Conservation (phyloP, 257 asterid species). For the Plectranthus barbatus region DNA sequence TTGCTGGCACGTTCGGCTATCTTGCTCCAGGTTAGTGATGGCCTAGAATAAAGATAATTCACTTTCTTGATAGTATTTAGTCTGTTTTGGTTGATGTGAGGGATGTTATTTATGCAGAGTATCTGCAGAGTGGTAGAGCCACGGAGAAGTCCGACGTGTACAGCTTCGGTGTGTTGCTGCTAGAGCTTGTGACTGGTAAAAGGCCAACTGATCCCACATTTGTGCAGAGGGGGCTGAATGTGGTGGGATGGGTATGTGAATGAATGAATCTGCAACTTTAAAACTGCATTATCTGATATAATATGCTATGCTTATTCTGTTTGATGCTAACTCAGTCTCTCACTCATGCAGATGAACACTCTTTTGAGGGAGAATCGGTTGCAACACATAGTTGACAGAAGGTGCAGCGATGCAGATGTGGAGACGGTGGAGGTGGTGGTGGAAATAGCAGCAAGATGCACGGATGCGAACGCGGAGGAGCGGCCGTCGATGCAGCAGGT, state of each 20-base stretch:
- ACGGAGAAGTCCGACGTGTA: conserved; percentile 86
- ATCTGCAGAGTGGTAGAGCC: conserved; percentile 93
- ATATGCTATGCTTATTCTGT: neutral
- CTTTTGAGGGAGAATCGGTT: conserved; percentile 54
- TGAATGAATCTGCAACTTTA: no score
- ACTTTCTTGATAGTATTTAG: no score
- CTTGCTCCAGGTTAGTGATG: conserved; percentile 93
- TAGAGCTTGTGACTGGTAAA: conserved; percentile 90
- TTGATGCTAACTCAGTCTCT: neutral
- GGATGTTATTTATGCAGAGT: conserved; percentile 38
- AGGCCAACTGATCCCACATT: conserved; percentile 90
- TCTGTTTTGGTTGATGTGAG: no score
- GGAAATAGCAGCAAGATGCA: conserved; percentile 84
- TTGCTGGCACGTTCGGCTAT: conserved; percentile 96
- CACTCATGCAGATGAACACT: conserved; percentile 55
- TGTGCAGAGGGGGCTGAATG: conserved; percentile 68
- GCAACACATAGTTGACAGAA: conserved; percentile 59
- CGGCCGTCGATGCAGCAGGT: conserved; percentile 91
- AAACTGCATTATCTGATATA: neutral
- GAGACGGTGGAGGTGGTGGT: conserved; percentile 81
- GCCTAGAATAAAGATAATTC: no score
- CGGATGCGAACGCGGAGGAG: conserved; percentile 72
- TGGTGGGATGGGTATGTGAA: conserved; percentile 92
- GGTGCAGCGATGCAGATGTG: conserved; percentile 60
- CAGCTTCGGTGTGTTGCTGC: conserved; percentile 87